Conservation (phyloP, 176 grass and related monocot genomes). For the Triticum dicoccoides region DNA sequence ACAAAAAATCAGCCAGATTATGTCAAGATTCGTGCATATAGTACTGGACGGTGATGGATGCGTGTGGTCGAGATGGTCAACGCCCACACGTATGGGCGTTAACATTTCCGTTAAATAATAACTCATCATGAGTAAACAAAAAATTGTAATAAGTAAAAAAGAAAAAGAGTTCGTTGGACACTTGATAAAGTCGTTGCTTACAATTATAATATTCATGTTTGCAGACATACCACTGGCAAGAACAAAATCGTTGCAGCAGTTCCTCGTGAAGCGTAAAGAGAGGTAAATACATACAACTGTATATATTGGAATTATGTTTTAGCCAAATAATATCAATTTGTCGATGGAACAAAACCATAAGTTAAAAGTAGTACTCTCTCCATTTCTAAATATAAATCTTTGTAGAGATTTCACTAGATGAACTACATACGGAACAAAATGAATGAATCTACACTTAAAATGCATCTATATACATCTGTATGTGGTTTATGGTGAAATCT, state of each 20-base stretch:
- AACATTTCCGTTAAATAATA: background rate
- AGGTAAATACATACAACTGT: slow-evolving; percentile 36
- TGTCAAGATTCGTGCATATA: too few relatives aligned
- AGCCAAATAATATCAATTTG: background rate
- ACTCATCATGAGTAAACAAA: background rate
- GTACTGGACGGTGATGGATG: too few relatives aligned
- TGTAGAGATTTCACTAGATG: too few relatives aligned
- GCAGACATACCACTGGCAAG: slow-evolving; percentile 61
- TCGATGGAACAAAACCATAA: background rate
- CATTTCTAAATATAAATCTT: too few relatives aligned
- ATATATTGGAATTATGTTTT: background rate
- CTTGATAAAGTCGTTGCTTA: background rate
- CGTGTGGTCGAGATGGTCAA: too few relatives aligned
- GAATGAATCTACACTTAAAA: too few relatives aligned
- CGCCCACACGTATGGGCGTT: too few relatives aligned
- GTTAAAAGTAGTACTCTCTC: background rate
- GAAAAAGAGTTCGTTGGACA: background rate
- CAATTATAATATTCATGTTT: background rate
- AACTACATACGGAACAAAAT: too few relatives aligned
- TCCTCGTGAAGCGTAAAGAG: slow-evolving; percentile 59
- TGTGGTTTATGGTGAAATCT: too few relatives aligned
- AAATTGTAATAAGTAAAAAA: background rate
- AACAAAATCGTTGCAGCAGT: slow-evolving; percentile 72
- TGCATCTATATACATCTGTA: too few relatives aligned
- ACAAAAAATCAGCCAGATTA: too few relatives aligned